These are phyloP conservation scores for Aspergillus sp. DNA, from an alignment of 2,329 filamentous ascomycete species.

Conservation along the genomic window DNA sequence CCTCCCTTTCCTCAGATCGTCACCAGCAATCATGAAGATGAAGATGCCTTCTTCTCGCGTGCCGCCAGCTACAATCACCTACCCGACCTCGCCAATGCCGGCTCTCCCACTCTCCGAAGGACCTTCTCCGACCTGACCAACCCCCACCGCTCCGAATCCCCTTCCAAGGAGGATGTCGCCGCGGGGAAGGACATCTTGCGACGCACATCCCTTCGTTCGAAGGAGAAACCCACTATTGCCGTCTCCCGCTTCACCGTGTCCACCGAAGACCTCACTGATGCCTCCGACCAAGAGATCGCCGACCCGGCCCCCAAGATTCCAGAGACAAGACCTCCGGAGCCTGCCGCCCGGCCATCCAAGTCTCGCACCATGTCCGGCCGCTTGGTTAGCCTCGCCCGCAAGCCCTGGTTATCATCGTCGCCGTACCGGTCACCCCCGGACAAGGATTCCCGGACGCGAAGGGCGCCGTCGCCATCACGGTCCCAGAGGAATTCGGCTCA, in stretches of 20 bases:
- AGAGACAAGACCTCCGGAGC: slow-evolving; percentile 28
- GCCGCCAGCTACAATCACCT: slow-evolving; percentile 60
- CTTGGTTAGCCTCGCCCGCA: slow-evolving; percentile 50
- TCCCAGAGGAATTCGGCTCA: slow-evolving; percentile 16
- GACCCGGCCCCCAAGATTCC: slow-evolving; percentile 18
- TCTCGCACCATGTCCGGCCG: slow-evolving; percentile 49
- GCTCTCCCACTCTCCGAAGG: slow-evolving; percentile 43
- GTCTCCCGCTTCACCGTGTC: slow-evolving; percentile 38
- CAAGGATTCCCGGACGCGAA: slow-evolving; percentile 25
- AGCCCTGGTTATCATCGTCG: slow-evolving; percentile 47
- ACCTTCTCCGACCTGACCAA: slow-evolving; percentile 51
- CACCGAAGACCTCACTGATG: slow-evolving; percentile 34
- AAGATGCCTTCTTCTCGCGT: slow-evolving; percentile 42
- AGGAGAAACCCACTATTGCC: slow-evolving; percentile 28
- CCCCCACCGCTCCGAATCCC: slow-evolving; percentile 34
- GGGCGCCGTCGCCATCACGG: slow-evolving; percentile 27
- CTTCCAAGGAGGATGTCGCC: slow-evolving; percentile 36
- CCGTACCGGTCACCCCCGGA: slow-evolving; percentile 46
- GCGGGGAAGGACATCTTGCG: slow-evolving; percentile 42
- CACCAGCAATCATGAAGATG: slow-evolving; percentile 24
- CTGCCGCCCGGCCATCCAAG: slow-evolving; percentile 38
- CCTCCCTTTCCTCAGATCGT: slow-evolving; percentile 22
- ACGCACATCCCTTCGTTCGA: slow-evolving; percentile 39
- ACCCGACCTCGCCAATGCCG: slow-evolving; percentile 37
- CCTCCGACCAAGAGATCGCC: slow-evolving; percentile 14